Evolutionary conservation across 768 basidiomycete genomes (phyloP).

Genomic region (Phallus indusiatus): DNA sequence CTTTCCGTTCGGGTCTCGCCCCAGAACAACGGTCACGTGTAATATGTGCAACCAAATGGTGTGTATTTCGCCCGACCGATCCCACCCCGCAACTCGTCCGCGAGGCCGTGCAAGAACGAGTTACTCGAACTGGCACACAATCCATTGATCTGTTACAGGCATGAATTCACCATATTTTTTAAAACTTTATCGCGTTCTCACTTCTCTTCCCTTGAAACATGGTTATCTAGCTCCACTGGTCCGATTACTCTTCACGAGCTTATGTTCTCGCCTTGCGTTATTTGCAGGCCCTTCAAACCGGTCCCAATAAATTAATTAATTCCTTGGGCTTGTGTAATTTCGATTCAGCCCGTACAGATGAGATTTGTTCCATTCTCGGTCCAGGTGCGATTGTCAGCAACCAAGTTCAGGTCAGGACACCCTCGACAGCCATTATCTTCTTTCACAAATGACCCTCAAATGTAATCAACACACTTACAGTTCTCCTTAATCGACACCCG

Average conservation of each 20-base stretch:
- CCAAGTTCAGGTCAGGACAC: constrained; percentile 60
- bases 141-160: constrained; percentile 70
- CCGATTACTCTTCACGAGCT: constrained; percentile 46
- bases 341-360: constrained; percentile 62
- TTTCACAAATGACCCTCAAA: too few species aligned
- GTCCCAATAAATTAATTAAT: constrained; percentile 43
- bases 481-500: constrained; percentile 77
- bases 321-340: constrained; percentile 77
- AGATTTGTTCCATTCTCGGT: constrained; percentile 69
- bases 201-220: not conserved
- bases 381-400: constrained; percentile 68
- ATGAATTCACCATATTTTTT: constrained; percentile 9
- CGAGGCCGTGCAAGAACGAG: constrained; percentile 57
- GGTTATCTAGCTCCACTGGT: constrained; percentile 66
- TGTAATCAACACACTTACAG: constrained; percentile 25
- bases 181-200: constrained; percentile 1
- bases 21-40: constrained; percentile 29
- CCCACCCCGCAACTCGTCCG: constrained; percentile 49
- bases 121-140: constrained; percentile 52
- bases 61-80: constrained; percentile 51
- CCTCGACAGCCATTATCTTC: not conserved
- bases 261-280: constrained; percentile 41
- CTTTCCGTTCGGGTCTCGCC: constrained; percentile 43
- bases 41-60: constrained; percentile 81
- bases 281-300: constrained; percentile 44